phyloP scores from a whole-genome alignment of 2,329 filamentous ascomycete species.

The Trichoderma arundinaceum region DNA sequence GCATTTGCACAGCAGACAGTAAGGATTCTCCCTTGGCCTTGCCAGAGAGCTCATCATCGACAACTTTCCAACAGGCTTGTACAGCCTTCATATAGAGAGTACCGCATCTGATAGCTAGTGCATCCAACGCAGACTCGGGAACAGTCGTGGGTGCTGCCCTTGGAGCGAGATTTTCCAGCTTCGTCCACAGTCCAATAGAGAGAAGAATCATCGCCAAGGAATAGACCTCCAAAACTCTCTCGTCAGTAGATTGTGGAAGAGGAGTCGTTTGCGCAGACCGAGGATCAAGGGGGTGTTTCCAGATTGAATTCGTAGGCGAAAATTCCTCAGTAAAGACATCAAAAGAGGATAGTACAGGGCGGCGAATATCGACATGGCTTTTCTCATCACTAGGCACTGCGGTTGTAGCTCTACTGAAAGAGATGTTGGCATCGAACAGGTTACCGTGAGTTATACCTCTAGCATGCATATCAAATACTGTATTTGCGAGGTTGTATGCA shows the following conservation, averaged over 20 bases:
- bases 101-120: conserved; percentile 71
- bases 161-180: conserved; percentile 60
- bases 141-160: conserved; percentile 56
- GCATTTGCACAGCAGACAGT: conserved; percentile 59
- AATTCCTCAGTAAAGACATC: conserved; percentile 64
- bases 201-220: conserved; percentile 74
- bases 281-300: conserved; percentile 69
- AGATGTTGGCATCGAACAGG: conserved; percentile 69
- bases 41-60: conserved; percentile 64
- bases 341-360: conserved; percentile 74
- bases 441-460: conserved; percentile 74
- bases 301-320: conserved; percentile 39
- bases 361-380: conserved; percentile 65
- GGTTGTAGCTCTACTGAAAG: conserved; percentile 62
- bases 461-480: conserved; percentile 74
- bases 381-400: conserved; percentile 50
- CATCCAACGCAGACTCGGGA: conserved; percentile 64
- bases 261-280: conserved; percentile 56
- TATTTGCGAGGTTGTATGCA: conserved; percentile 73
- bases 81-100: conserved; percentile 78
- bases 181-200: conserved; percentile 77
- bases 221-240: conserved; percentile 70
- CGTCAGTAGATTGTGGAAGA: conserved; percentile 56
- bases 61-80: conserved; percentile 72
- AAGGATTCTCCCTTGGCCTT: conserved; percentile 56